Base-by-base conservation (phyloP, 495 filamentous ascomycete genomes). In the Aspergillus nidulans region DNA sequence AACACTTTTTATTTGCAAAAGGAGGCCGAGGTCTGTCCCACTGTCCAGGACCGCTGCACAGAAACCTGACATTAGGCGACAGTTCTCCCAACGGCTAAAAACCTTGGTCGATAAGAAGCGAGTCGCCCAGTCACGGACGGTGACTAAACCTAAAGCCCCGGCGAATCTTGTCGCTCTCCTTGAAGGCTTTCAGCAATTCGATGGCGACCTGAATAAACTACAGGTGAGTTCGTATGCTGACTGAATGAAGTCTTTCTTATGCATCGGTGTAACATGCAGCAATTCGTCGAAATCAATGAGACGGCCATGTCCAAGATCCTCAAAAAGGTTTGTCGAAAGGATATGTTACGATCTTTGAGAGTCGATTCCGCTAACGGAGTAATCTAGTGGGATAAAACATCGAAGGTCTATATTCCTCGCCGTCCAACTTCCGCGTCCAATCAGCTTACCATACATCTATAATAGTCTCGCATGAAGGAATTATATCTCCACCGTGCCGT, bases 1-100 rank as follows among this genome's bases (percentile, higher is more conserved):
- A 97, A 98, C 73, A 85, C 85, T 2, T 97, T 97, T 70, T 98
- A 98, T 67, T 73, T 97, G 16, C 92, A 97, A 71, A 98, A 98
- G 65, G 95, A 98, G 72, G 92, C 91, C 25, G 94, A 98, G 84
- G 92, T 96, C 70, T 47, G 81, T 73, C 52, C 25, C 28, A 36
- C 12, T 39, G 20, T 24, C 20, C 20, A 34, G 2, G 43, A 10
- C 24, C 30, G 6, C 15, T 12, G 40, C 15, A 21, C 0, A 4
- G 30, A 18, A 9, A n/a, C n/a, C 53, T 55, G 40, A 66, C 59
- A 16, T 18, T 46, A 4, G 4, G 19, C 13, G 39, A 28, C 65
- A 98, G 94, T 88, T 97, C 62, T 92, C 95, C 67, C 77, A 96
- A 23, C 89, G 94, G 6, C 81, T 98, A 34, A 88, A 88, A 66